Evolutionary conservation across 2,329 filamentous ascomycete species (phyloP), one percentile per base, ranked within the genome.

Genomic region (Fusarium agapanthi): DNA sequence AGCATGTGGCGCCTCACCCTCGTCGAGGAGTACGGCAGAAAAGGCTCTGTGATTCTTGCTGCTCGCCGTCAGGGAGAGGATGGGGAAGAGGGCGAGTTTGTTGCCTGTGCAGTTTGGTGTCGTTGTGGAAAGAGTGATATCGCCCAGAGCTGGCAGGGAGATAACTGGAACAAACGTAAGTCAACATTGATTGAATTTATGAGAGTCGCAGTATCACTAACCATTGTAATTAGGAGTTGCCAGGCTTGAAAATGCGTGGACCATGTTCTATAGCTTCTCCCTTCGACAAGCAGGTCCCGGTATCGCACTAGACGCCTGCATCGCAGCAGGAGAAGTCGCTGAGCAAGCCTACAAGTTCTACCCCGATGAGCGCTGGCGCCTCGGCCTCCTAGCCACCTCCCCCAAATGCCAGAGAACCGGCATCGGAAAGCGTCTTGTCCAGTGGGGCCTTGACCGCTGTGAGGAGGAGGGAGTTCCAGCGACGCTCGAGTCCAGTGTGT

Each of bases 131-230:
- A 65, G 22, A 72, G 68, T 35, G 65, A 72, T 24, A 14, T 68
- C 8, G 68, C 69, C 24, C 43, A 13, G 9, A 65, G 68, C 24
- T 71, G 69, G 68, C 69, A 71, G n/a, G 68, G 68, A n/a, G 69
- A 71, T n/a, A 69, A 34, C 22, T 63, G 65, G 35, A 54, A 72
- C 8, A 71, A 72, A 30, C 61, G 69, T 59, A 22, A 38, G 63
- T 35, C 6, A 5, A 7, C 12, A n/a, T n/a, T n/a, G n/a, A 9
- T 15, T 14, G 32, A 2, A 26, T 15, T 5, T 4, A 2, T 4
- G 3, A 15, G 15, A 4, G 6, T 24, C 2, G 3, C 1, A 22
- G 1, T 8, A 3, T 14, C 10, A 2, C 18, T 47, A 3, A 57
- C 0, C 3, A 3, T 4, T 0, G 4, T 4, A 1, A 10, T 32